These are phyloP conservation scores for Lentithecium fluviatile DNA, from an alignment of 495 filamentous ascomycete genomes.

Conservation along the genomic window DNA sequence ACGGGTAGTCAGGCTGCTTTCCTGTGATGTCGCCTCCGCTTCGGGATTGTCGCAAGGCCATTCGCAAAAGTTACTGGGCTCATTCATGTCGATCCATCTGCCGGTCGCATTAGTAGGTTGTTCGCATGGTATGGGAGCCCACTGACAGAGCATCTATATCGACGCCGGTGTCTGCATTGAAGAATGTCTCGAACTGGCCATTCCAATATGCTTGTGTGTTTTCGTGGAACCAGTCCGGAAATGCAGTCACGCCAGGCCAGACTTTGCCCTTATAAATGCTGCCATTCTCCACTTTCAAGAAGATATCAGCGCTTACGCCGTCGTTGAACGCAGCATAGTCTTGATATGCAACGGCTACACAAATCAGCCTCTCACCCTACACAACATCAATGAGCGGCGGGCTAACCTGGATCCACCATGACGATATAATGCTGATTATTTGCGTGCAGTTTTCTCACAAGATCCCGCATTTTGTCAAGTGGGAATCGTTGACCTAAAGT, in stretches of 20 bases:
- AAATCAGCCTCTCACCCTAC: background rate
- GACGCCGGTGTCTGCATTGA: constrained; percentile 61
- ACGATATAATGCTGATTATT: constrained; percentile 77
- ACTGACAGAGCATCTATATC: constrained; percentile 74
- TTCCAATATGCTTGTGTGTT: constrained; percentile 71
- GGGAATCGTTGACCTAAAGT: constrained; percentile 74
- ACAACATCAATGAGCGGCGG: background rate
- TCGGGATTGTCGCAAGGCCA: constrained; percentile 71
- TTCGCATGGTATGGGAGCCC: background rate
- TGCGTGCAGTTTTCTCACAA: constrained; percentile 69
- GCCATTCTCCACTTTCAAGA: constrained; percentile 64
- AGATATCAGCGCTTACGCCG: constrained; percentile 61
- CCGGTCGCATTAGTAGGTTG: background rate
- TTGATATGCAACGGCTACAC: constrained; percentile 61
- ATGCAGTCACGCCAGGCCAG: constrained; percentile 80
- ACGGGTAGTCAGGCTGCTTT: constrained; percentile 63
- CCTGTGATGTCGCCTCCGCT: too few species aligned
- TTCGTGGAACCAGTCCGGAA: constrained; percentile 81
- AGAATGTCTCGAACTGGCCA: constrained; percentile 68
- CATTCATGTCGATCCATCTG: constrained; percentile 59
- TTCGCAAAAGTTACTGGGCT: constrained; percentile 60
- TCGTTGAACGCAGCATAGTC: constrained; percentile 65
- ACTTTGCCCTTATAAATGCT: constrained; percentile 73
- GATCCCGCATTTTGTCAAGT: constrained; percentile 61
- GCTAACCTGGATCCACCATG: constrained; percentile 75